These are phyloP conservation scores for Millerago galiae DNA, from an alignment of 805 yeast genomes.

Conservation along the genomic window DNA sequence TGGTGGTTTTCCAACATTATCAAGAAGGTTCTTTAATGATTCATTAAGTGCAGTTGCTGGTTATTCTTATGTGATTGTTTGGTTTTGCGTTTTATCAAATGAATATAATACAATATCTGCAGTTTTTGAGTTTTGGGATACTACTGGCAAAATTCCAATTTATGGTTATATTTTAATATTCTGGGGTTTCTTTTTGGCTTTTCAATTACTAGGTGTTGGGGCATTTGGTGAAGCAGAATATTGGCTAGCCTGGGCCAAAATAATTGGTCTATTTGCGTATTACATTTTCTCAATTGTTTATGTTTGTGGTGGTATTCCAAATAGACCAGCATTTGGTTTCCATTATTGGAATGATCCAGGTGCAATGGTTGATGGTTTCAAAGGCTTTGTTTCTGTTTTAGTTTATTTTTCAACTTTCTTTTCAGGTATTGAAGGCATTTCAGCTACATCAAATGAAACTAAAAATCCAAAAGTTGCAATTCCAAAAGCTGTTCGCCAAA, in stretches of 20 bases:
- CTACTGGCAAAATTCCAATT: constrained; percentile 46
- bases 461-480: constrained; percentile 63
- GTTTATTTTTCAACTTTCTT: constrained; percentile 69
- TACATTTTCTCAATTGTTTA: constrained; percentile 43
- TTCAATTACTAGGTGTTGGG: constrained; percentile 46
- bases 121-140: constrained; percentile 36
- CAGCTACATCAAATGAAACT: constrained; percentile 69
- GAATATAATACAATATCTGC: constrained; percentile 51
- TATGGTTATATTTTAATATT: constrained; percentile 50
- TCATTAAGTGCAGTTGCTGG: constrained; percentile 54
- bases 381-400: constrained; percentile 52
- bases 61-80: constrained; percentile 47
- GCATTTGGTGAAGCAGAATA: constrained; percentile 55
- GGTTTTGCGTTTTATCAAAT: constrained; percentile 52
- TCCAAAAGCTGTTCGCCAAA: constrained; percentile 50
- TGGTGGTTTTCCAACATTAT: constrained; percentile 40
- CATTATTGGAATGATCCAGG: constrained; percentile 28
- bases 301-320: constrained; percentile 36
- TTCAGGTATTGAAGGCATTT: constrained; percentile 74
- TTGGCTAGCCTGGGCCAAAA: constrained; percentile 45
- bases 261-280: constrained; percentile 42
- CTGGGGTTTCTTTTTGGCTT: constrained; percentile 44
- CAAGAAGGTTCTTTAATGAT: constrained; percentile 44
- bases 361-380: constrained; percentile 39
- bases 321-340: constrained; percentile 28